A percentile compares a stretch with the other conserved stretches of the same genome.
Conservation (phyloP, 2,329 filamentous ascomycete genomes). For the Ophiostoma ulmi region DNA sequence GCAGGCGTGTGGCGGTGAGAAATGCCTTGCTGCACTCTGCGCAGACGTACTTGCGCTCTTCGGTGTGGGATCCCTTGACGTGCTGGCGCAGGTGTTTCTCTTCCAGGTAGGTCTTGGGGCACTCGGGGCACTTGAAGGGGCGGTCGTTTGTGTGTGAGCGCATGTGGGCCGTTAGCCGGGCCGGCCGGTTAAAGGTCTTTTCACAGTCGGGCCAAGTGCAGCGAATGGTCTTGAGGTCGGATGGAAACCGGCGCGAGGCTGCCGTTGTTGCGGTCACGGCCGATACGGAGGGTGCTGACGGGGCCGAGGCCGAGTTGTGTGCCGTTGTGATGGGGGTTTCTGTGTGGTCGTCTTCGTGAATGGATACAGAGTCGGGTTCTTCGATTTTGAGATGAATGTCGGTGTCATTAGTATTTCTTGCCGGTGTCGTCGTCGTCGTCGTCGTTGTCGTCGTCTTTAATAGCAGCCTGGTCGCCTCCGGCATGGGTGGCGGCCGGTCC, state of each 20-base stretch:
- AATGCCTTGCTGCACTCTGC: constrained; percentile 77
- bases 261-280: constrained; percentile 16
- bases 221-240: constrained; percentile 68
- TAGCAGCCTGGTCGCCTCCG: neutral
- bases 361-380: constrained; percentile 14
- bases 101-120: constrained; percentile 79
- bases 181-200: constrained; percentile 84
- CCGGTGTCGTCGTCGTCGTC: neutral
- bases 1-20: constrained; percentile 70
- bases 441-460: neutral
- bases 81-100: constrained; percentile 83
- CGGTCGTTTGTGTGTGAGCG: constrained; percentile 82
- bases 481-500: constrained; percentile 2
- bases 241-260: constrained; percentile 46
- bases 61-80: constrained; percentile 72
- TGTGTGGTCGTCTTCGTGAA: neutral
- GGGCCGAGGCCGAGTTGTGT: constrained; percentile 23
- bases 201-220: constrained; percentile 70
- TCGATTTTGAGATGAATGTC: neutral
- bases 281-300: constrained; percentile 17
- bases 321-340: constrained; percentile 15
- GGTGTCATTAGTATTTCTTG: neutral
- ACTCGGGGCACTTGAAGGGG: constrained; percentile 68
- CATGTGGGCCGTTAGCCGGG: constrained; percentile 71
- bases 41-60: constrained; percentile 66